Evolutionary conservation across 805 yeast species (phyloP).

Genomic region (Metschnikowia gruessii): DNA sequence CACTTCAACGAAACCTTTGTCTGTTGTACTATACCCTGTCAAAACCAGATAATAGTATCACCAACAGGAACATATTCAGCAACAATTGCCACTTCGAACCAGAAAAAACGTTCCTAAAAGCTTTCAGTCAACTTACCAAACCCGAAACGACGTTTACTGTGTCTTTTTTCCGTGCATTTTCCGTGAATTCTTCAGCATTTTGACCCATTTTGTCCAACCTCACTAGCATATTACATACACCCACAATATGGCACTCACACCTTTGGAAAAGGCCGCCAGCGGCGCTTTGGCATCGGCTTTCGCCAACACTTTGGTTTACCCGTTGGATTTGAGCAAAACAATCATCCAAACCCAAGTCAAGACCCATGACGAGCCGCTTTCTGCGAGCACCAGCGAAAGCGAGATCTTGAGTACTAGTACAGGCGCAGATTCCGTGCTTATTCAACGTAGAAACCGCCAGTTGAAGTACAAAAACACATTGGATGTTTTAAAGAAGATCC

Average conservation of each 20-base stretch:
- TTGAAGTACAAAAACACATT: slow-evolving; percentile 51
- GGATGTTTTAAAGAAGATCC: slow-evolving; percentile 62
- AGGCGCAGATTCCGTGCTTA: slow-evolving; percentile 20
- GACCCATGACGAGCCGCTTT: slow-evolving; percentile 13
- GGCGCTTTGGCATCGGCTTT: slow-evolving; percentile 81
- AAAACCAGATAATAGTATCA: too few relatives aligned
- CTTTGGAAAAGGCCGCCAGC: slow-evolving; percentile 74
- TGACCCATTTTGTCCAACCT: too few relatives aligned
- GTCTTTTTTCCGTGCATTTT: too few relatives aligned
- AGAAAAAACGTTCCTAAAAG: too few relatives aligned
- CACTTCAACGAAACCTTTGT: too few relatives aligned
- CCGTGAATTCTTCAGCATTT: too few relatives aligned
- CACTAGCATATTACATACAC: background rate
- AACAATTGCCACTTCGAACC: too few relatives aligned
- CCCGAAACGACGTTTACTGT: too few relatives aligned
- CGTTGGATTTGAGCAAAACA: slow-evolving; percentile 75
- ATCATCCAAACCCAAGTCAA: slow-evolving; percentile 68
- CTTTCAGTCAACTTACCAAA: too few relatives aligned
- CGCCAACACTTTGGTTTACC: slow-evolving; percentile 78
- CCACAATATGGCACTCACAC: slow-evolving; percentile 37
- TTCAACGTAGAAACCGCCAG: slow-evolving; percentile 22
- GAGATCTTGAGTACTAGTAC: slow-evolving; percentile 14
- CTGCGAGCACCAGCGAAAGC: slow-evolving; percentile 10
- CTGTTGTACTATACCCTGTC: too few relatives aligned
- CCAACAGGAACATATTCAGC: too few relatives aligned